Conservation (phyloP, 2,329 filamentous ascomycete genomes). For the Colletotrichum higginsianum region DNA sequence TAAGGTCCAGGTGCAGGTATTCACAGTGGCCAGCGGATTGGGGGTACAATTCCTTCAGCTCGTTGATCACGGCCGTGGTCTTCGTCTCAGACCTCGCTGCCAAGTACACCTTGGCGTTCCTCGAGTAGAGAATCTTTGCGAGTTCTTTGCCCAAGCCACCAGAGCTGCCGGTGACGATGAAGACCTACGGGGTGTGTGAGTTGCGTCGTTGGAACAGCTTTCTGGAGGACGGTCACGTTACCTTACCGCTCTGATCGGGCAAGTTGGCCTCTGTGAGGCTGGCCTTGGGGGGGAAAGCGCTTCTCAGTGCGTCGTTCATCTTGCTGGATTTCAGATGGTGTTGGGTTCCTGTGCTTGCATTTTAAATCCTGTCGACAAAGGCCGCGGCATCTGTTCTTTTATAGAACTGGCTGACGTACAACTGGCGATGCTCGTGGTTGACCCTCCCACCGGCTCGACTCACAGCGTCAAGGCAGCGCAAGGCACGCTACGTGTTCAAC, state of each 20-base stretch:
- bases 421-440: not conserved
- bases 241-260: constrained; percentile 22
- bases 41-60: constrained; percentile 42
- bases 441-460: too few relatives aligned
- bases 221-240: not conserved
- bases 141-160: constrained; percentile 60
- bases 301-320: not conserved
- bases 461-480: not conserved
- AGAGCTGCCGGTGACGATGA: constrained; percentile 59
- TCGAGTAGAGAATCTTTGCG: constrained; percentile 62
- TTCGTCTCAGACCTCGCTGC: constrained; percentile 54
- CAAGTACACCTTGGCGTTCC: constrained; percentile 64
- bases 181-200: constrained; percentile 29
- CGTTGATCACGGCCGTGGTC: constrained; percentile 16
- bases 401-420: not conserved
- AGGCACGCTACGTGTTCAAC: not conserved
- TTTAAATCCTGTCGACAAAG: not conserved
- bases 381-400: not conserved
- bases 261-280: constrained; percentile 17
- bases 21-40: constrained; percentile 51
- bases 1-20: constrained; percentile 56
- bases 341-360: not conserved
- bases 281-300: constrained; percentile 1
- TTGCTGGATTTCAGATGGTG: not conserved
- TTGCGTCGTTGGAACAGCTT: not conserved